Conservation (phyloP, 2,329 filamentous ascomycete genomes). For the Fusarium illudens region DNA sequence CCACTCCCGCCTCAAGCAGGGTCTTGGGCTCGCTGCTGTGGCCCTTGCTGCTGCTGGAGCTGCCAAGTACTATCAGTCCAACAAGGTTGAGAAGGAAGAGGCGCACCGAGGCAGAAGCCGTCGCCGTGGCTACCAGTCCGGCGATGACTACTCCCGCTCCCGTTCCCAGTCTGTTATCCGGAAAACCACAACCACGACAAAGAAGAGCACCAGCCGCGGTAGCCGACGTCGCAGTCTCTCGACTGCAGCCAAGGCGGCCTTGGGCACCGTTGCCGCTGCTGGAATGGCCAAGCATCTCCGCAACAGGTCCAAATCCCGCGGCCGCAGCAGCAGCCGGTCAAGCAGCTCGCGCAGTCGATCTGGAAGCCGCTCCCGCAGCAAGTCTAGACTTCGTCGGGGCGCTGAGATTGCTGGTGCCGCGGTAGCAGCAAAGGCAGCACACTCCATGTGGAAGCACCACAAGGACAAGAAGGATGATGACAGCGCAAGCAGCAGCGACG, state of each 20-base stretch:
- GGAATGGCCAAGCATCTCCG: conserved; percentile 67
- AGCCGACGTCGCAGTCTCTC: conserved; percentile 59
- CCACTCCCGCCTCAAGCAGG: conserved; percentile 65
- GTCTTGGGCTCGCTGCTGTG: conserved; percentile 69
- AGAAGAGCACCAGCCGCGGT: conserved; percentile 48
- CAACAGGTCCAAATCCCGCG: conserved; percentile 57
- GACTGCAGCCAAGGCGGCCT: conserved; percentile 63
- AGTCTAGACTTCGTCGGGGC: conserved; percentile 59
- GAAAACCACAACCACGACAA: conserved; percentile 46
- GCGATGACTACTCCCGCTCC: conserved; percentile 54
- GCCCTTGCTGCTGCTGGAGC: conserved; percentile 72
- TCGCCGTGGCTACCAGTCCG: conserved; percentile 53
- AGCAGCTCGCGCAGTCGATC: conserved; percentile 36
- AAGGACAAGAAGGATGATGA: conserved; percentile 67
- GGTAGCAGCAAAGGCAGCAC: conserved; percentile 67
- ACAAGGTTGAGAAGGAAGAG: conserved; percentile 68
- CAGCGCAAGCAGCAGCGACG: conserved; percentile 45
- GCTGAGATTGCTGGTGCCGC: conserved; percentile 69
- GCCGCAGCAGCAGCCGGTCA: conserved; percentile 33
- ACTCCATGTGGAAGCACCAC: conserved; percentile 68
- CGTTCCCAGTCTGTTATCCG: conserved; percentile 54
- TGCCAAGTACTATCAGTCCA: conserved; percentile 69
- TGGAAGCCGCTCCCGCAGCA: conserved; percentile 52
- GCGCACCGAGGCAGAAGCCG: conserved; percentile 64
- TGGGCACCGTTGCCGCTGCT: conserved; percentile 65